Conservation (phyloP, 2,329 filamentous ascomycete genomes). For the Fusarium floridanum region DNA sequence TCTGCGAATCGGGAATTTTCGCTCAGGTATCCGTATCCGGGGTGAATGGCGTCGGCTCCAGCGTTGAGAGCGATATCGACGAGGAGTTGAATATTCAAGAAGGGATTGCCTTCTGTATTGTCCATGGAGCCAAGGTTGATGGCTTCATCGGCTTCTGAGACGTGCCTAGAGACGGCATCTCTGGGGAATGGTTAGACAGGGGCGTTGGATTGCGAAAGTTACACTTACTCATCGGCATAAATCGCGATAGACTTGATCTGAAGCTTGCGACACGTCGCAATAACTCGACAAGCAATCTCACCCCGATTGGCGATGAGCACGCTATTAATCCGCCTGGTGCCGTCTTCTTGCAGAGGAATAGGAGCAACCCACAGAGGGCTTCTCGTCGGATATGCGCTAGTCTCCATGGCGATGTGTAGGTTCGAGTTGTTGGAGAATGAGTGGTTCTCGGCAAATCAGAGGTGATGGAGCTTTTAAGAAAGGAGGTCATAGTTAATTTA, state of each 20-base stretch:
- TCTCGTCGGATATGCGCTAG: neutral
- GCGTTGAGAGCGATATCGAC: neutral
- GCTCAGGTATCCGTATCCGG: neutral
- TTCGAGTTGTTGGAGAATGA: neutral
- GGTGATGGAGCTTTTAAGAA: neutral
- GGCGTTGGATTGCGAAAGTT: neutral
- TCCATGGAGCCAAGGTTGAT: constrained; percentile 30
- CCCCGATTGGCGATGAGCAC: constrained; percentile 40
- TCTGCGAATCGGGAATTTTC: neutral
- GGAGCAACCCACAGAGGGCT: neutral
- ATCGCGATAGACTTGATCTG: constrained; percentile 66
- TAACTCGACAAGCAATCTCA: constrained; percentile 40
- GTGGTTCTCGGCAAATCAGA: neutral
- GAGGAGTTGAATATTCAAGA: neutral
- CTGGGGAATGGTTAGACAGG: constrained; percentile 3
- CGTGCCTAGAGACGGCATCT: constrained; percentile 25
- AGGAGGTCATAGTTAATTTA: neutral
- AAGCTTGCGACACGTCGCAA: constrained; percentile 50
- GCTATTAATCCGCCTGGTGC: neutral
- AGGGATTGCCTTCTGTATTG: neutral
- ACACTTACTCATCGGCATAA: constrained; percentile 60
- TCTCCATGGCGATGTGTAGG: neutral
- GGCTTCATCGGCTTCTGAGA: constrained; percentile 34
- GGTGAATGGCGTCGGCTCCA: neutral
- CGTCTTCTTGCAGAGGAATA: neutral